Evolutionary conservation across 208 protist species (phyloP), one percentile per base, ranked within the genome.

Genomic region (Trypanosoma avium): DNA sequence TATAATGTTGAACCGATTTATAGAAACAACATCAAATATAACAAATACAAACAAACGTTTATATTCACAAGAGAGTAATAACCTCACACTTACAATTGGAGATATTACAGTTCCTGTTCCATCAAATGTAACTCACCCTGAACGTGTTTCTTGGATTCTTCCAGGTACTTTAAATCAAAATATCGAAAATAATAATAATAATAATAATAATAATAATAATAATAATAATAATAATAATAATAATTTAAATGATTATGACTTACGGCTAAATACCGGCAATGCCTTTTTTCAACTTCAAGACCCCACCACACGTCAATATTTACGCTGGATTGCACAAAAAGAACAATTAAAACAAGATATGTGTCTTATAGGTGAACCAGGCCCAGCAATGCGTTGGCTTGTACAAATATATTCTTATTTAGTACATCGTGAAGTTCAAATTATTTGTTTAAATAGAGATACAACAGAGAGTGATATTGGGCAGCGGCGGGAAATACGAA

Each of bases 391-490:
- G 67, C 86, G 94, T 7, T 88, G 90, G 79, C 82, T 98, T 0
- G 86, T 86, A 50, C 72, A 90, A 61, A 70, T 81, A 19, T 93
- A 90, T 72, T 90, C 79, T 45, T 68, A 86, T 49, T 54, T 92
- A 42, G 77, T 81, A 6, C 75, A 77, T 15, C 84, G 85, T 29
- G 93, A 96, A 57, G 74, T 96, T n/a, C 92, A 96, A 45, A 86
- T 88, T 33, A 70, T 98, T 35, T 70, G 82, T 38, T 77, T 98
- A 15, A 94, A 95, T 57, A 82, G 95, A 42, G 97, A 99, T 76
- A 97, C 96, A 13, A 98, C 87, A 6, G 96, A 99, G 73, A 78
- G 84, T 26, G 97, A 99, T 62, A 75, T 99, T 49, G 98, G 98
- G 70, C 95, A 97, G 69, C 79, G 94, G 17, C 84, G 88, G 26